Percentiles rank a stretch among this genome's conserved stretches.
phyloP scores from a whole-genome alignment of 208 protist genomes.

The Wallacemonas sp. region DNA sequence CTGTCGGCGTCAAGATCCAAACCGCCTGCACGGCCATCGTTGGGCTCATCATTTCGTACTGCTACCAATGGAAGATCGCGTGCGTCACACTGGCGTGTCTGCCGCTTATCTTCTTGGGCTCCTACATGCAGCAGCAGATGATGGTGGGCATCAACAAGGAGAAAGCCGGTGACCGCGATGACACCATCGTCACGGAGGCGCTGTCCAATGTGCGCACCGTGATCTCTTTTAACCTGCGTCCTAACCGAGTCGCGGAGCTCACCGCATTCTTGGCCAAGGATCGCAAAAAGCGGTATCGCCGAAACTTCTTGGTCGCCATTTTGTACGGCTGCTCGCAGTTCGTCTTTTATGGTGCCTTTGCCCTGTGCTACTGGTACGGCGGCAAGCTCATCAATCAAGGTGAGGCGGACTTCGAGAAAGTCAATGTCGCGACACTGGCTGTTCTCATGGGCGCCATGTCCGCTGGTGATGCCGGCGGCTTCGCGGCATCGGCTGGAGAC shows the following conservation, averaged over 20 bases:
- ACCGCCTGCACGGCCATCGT: constrained; percentile 40
- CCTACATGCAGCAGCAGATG: constrained; percentile 44
- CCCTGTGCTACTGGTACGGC: constrained; percentile 82
- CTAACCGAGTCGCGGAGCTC: constrained; percentile 34
- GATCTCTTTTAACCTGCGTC: constrained; percentile 71
- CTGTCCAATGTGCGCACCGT: constrained; percentile 78
- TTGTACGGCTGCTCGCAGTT: constrained; percentile 65
- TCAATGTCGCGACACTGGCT: constrained; percentile 48
- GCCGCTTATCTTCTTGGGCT: constrained; percentile 45
- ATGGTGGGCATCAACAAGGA: constrained; percentile 40
- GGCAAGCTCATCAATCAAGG: constrained; percentile 65
- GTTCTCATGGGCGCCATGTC: constrained; percentile 63
- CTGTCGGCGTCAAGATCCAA: constrained; percentile 65
- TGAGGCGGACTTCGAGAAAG: constrained; percentile 59
- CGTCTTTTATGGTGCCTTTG: constrained; percentile 52
- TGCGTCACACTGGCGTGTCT: constrained; percentile 56
- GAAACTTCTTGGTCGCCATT: too few relatives aligned
- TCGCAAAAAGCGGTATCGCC: constrained; percentile 28
- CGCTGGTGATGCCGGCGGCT: constrained; percentile 65
- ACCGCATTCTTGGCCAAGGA: constrained; percentile 20
- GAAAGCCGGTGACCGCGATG: constrained; percentile 41
- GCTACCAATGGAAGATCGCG: constrained; percentile 79
- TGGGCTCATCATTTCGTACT: constrained; percentile 60
- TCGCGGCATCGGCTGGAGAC: too few relatives aligned
- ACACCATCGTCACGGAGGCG: constrained; percentile 67